phyloP scores from a whole-genome alignment of 2,329 filamentous ascomycete species.

The Madurella mycetomatis region DNA sequence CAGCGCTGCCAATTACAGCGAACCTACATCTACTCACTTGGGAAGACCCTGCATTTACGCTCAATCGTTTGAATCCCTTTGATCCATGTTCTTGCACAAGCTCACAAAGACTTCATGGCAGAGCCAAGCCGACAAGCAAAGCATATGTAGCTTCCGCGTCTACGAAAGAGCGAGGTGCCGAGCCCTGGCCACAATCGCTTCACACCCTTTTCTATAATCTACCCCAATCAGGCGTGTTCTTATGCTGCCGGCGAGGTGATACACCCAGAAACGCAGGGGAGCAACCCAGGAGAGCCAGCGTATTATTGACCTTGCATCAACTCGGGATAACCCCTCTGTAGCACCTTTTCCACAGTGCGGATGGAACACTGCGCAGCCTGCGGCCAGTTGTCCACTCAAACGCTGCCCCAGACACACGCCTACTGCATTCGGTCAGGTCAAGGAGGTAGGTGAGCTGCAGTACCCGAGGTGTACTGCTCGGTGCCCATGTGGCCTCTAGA shows the following conservation, averaged over 20 bases:
- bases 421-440: slow-evolving; percentile 19
- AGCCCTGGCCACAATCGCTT: background rate
- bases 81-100: background rate
- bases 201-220: background rate
- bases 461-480: background rate
- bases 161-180: background rate
- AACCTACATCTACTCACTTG: background rate
- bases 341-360: slow-evolving; percentile 3
- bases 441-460: slow-evolving; percentile 1
- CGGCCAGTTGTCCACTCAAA: slow-evolving; percentile 14
- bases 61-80: background rate
- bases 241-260: background rate
- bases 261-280: background rate
- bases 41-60: background rate
- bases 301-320: background rate
- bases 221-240: background rate
- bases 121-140: background rate
- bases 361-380: background rate
- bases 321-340: background rate
- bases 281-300: background rate
- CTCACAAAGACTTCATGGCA: background rate
- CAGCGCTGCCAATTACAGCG: background rate
- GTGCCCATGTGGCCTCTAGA: background rate
- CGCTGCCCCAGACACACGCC: slow-evolving; percentile 14
- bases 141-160: background rate